phyloP scores from a whole-genome alignment of 305 asterid species.

The Striga hermonthica region DNA sequence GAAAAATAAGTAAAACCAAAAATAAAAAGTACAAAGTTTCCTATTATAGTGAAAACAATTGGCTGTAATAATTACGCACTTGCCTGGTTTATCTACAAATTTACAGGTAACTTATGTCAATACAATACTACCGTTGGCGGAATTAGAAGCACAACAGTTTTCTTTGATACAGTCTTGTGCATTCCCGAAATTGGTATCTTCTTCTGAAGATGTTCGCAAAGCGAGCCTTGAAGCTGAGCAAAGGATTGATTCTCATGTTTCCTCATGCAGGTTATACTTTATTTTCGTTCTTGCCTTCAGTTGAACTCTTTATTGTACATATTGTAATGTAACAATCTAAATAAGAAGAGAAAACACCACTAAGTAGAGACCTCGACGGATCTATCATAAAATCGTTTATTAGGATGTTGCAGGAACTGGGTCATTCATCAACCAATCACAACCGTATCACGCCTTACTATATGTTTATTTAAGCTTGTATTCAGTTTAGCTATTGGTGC shows the following conservation, averaged over 20 bases:
- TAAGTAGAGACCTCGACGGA: too few species aligned
- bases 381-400: slow-evolving; percentile 4
- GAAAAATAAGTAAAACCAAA: too few species aligned
- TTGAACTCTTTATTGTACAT: slow-evolving; percentile 18
- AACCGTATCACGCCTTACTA: background rate
- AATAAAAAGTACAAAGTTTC: too few species aligned
- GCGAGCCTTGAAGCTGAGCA: slow-evolving; percentile 92
- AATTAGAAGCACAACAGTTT: slow-evolving; percentile 84
- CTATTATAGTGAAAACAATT: background rate
- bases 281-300: slow-evolving; percentile 4
- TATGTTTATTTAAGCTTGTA: background rate
- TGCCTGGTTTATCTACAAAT: too few species aligned
- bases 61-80: slow-evolving; percentile 5
- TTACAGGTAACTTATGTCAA: slow-evolving; percentile 73
- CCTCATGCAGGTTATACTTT: slow-evolving; percentile 62
- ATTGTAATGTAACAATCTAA: background rate
- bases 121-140: slow-evolving; percentile 67
- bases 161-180: slow-evolving; percentile 89
- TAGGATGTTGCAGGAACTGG: slow-evolving; percentile 7
- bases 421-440: background rate
- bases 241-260: slow-evolving; percentile 74
- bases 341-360: background rate
- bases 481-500: background rate
- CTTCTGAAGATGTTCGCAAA: slow-evolving; percentile 70
- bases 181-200: slow-evolving; percentile 73